A percentile compares a stretch with the other conserved stretches of the same genome.
Evolutionary conservation across 2,329 filamentous ascomycete genomes (phyloP).

Genomic region (Fusarium stilboides): DNA sequence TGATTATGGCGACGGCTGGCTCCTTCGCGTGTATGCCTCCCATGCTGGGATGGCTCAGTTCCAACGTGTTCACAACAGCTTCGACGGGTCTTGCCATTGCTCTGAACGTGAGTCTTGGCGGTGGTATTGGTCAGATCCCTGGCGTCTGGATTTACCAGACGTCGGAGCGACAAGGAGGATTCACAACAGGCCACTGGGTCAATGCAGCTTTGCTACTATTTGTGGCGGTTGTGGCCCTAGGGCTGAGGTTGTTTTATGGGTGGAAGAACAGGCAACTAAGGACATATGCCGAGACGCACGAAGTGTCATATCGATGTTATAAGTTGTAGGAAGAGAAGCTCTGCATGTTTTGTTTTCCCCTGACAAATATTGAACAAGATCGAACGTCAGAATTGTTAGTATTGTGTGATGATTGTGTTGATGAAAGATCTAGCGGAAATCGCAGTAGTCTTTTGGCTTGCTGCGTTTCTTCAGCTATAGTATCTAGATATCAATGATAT

Average conservation of each 20-base stretch:
- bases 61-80: conserved; percentile 76
- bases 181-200: conserved; percentile 79
- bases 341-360: conserved; percentile 3
- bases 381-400: background rate
- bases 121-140: conserved; percentile 78
- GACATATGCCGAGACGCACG: conserved; percentile 50
- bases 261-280: conserved; percentile 59
- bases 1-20: conserved; percentile 77
- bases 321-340: conserved; percentile 53
- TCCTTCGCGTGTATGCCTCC: conserved; percentile 79
- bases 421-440: background rate
- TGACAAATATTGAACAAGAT: conserved; percentile 18
- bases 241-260: conserved; percentile 70
- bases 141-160: conserved; percentile 83
- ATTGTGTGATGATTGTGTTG: background rate
- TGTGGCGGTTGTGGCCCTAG: conserved; percentile 68
- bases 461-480: too few species aligned
- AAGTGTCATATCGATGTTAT: conserved; percentile 57
- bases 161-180: conserved; percentile 71
- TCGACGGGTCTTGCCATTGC: conserved; percentile 79
- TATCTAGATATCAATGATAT: background rate
- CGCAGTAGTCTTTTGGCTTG: background rate
- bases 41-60: conserved; percentile 78
- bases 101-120: conserved; percentile 76
- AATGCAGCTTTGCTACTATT: conserved; percentile 74